These are phyloP conservation scores for Alternaria panax DNA, from an alignment of 2,329 filamentous ascomycete species.

Conservation along the genomic window DNA sequence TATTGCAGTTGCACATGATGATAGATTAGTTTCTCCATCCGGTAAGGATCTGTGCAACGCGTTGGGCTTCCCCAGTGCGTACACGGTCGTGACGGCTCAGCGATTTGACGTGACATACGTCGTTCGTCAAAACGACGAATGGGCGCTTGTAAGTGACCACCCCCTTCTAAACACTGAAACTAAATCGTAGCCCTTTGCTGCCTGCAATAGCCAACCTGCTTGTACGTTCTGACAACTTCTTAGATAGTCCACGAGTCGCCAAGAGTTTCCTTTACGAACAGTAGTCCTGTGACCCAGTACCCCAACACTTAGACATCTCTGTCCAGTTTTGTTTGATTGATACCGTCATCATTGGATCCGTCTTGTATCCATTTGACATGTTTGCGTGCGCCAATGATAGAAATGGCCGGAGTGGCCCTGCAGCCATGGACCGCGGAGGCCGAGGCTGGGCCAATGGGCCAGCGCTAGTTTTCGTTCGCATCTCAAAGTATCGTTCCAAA, in stretches of 20 bases:
- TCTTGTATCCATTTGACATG: neutral
- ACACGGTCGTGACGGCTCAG: neutral
- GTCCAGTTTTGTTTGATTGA: neutral
- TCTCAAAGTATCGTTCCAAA: slow-evolving; percentile 11
- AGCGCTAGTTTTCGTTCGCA: slow-evolving; percentile 16
- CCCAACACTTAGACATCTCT: neutral
- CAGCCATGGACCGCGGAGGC: slow-evolving; percentile 1
- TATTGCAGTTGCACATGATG: neutral
- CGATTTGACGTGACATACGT: slow-evolving; percentile 1
- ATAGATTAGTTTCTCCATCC: neutral
- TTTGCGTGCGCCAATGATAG: slow-evolving; percentile 8
- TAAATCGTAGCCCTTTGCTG: neutral
- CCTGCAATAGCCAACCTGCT: neutral
- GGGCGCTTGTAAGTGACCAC: slow-evolving; percentile 8
- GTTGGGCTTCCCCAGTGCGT: slow-evolving; percentile 2
- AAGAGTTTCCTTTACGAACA: slow-evolving; percentile 4
- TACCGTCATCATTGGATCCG: neutral
- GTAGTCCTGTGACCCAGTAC: neutral
- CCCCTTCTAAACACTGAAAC: neutral
- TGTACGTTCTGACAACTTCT: slow-evolving; percentile 11
- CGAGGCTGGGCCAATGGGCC: slow-evolving; percentile 11
- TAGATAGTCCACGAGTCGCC: slow-evolving; percentile 9
- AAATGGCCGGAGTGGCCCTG: slow-evolving; percentile 9
- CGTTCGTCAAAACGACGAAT: neutral
- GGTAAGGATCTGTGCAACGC: slow-evolving; percentile 1